phyloP scores from a whole-genome alignment of 805 yeast species.

The Wickerhamiella cacticola region DNA sequence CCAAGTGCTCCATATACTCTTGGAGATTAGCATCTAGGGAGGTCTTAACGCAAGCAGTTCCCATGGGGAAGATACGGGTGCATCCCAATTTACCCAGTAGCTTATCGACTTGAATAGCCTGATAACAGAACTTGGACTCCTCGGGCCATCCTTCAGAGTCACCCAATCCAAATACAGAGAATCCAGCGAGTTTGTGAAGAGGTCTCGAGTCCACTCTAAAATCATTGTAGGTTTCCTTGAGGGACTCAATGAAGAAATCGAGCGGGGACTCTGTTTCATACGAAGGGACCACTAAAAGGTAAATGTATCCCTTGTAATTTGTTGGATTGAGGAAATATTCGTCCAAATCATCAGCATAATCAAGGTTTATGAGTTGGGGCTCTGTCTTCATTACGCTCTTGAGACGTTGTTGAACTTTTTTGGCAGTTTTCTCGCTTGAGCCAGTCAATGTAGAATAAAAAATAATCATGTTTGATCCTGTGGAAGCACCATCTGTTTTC shows the following conservation, averaged over 20 bases:
- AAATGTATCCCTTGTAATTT: slow-evolving; percentile 32
- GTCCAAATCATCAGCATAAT: slow-evolving; percentile 75
- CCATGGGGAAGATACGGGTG: slow-evolving; percentile 70
- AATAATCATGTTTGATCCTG: slow-evolving; percentile 48
- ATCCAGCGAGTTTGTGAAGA: slow-evolving; percentile 55
- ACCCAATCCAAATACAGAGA: slow-evolving; percentile 77
- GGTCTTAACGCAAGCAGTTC: slow-evolving; percentile 68
- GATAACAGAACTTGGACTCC: slow-evolving; percentile 66
- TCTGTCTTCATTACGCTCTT: slow-evolving; percentile 25
- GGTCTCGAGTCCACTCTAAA: slow-evolving; percentile 80
- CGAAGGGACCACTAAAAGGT: slow-evolving; percentile 70
- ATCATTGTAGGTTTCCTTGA: slow-evolving; percentile 71
- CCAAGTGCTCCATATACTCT: slow-evolving; percentile 56
- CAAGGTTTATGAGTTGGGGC: slow-evolving; percentile 55
- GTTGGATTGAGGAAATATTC: slow-evolving; percentile 62
- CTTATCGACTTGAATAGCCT: slow-evolving; percentile 61
- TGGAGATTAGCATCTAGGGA: slow-evolving; percentile 42
- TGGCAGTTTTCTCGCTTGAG: slow-evolving; percentile 60
- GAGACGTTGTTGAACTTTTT: slow-evolving; percentile 33
- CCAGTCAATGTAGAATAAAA: slow-evolving; percentile 85
- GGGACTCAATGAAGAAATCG: slow-evolving; percentile 70
- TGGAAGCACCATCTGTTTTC: slow-evolving; percentile 13
- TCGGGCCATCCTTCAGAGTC: slow-evolving; percentile 74
- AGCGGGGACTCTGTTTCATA: slow-evolving; percentile 88
- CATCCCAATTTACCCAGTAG: slow-evolving; percentile 77